Evolutionary conservation across 495 filamentous ascomycete genomes (phyloP).

Genomic region (Aspergillus affinis): DNA sequence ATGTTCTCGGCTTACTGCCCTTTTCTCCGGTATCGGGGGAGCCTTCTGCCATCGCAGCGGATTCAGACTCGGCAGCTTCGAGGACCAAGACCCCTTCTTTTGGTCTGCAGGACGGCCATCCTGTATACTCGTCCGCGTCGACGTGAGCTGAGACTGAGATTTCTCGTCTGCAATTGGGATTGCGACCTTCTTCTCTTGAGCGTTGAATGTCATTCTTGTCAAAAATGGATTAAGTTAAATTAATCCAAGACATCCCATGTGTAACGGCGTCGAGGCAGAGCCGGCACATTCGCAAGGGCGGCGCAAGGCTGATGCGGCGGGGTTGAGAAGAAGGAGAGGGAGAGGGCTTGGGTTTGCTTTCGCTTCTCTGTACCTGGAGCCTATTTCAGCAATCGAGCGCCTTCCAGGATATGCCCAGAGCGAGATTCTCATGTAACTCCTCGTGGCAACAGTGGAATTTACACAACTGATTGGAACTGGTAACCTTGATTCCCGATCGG

Average conservation of each 20-base stretch:
- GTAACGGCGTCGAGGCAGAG: background rate
- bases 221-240: background rate
- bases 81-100: background rate
- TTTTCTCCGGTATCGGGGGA: background rate
- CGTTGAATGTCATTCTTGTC: background rate
- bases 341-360: background rate
- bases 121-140: background rate
- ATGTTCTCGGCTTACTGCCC: background rate
- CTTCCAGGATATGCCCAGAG: background rate
- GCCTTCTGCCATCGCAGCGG: slow-evolving; percentile 4
- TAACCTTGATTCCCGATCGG: background rate
- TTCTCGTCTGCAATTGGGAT: background rate
- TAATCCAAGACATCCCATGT: background rate
- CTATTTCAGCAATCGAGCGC: background rate
- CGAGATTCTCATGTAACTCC: background rate
- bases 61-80: background rate
- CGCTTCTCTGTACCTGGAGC: background rate
- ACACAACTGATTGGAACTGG: background rate
- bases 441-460: background rate
- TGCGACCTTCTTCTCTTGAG: background rate
- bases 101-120: background rate
- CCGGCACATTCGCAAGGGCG: background rate
- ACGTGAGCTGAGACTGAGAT: background rate
- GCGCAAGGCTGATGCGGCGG: background rate
- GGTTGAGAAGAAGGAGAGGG: background rate